These are phyloP conservation scores for Smittium mucronatum DNA, from an alignment of 371 early-diverging fungal species.

Conservation along the genomic window DNA sequence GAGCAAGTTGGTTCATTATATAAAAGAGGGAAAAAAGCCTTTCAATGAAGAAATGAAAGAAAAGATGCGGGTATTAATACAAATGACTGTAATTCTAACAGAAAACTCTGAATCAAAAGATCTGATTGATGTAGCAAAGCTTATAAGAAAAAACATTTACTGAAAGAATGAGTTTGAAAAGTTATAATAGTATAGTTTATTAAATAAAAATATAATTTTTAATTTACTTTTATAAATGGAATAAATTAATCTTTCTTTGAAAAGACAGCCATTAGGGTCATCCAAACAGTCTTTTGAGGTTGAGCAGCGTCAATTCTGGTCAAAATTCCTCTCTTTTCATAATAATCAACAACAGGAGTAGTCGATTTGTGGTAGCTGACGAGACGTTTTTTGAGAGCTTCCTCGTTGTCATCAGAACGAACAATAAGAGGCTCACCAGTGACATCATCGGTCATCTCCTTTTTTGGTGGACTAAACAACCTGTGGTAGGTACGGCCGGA, in stretches of 20 bases:
- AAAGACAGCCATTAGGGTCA: constrained; percentile 78
- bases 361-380: constrained; percentile 92
- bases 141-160: neutral
- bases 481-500: constrained; percentile 96
- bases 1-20: neutral
- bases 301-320: constrained; percentile 86
- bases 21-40: neutral
- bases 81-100: neutral
- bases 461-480: constrained; percentile 93
- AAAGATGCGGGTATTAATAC: neutral
- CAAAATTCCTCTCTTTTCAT: constrained; percentile 86
- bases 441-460: constrained; percentile 77
- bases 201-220: no score
- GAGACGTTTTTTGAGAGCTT: constrained; percentile 85
- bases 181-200: no score
- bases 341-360: constrained; percentile 92
- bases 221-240: no score
- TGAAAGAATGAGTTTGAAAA: neutral
- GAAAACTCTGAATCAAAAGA: neutral
- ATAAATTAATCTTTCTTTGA: constrained; percentile 26
- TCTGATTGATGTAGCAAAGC: neutral
- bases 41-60: neutral
- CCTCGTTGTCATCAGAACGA: constrained; percentile 95
- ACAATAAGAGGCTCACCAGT: constrained; percentile 95
- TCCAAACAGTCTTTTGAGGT: constrained; percentile 82